Evolutionary conservation across 805 yeast genomes (phyloP).

Genomic region (Cyberlindnera xishuangbannaensis): DNA sequence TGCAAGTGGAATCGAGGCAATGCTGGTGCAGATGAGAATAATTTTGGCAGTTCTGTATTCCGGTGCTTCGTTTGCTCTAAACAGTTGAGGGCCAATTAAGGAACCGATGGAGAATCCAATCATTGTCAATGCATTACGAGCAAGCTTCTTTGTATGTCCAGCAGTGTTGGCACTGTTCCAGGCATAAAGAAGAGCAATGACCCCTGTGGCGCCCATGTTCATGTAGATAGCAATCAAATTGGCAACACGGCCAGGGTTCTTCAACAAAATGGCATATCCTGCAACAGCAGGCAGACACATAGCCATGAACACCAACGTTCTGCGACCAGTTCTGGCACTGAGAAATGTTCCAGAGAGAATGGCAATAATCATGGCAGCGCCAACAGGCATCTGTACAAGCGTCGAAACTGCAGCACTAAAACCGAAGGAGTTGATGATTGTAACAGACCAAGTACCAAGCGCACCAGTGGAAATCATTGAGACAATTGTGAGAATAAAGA

Average conservation of each 20-base stretch:
- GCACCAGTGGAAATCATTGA: conserved; percentile 50
- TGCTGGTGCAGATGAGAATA: conserved; percentile 45
- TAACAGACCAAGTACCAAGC: conserved; percentile 27
- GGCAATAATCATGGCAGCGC: conserved; percentile 40
- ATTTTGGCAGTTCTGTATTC: conserved; percentile 53
- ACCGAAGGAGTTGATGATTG: conserved; percentile 42
- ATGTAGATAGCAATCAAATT: conserved; percentile 44
- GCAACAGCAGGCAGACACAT: conserved; percentile 44
- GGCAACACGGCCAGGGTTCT: conserved; percentile 36
- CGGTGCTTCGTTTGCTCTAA: conserved; percentile 46
- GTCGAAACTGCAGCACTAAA: conserved; percentile 37
- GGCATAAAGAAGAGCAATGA: conserved; percentile 51
- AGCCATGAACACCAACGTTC: conserved; percentile 32
- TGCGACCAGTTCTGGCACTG: conserved; percentile 30
- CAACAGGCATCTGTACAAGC: conserved; percentile 51
- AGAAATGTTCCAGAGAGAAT: conserved; percentile 35
- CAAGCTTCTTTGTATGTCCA: conserved; percentile 53
- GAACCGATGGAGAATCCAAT: conserved; percentile 54
- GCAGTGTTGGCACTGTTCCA: conserved; percentile 62
- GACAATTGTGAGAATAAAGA: conserved; percentile 37
- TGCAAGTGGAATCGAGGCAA: conserved; percentile 39
- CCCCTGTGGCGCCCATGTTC: conserved; percentile 50
- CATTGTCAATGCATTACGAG: conserved; percentile 50
- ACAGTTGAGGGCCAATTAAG: conserved; percentile 60
- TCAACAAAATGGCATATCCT: conserved; percentile 41